phyloP scores from a whole-genome alignment of 352 stramenopile species.

The Globisporangium heterothallicum region DNA sequence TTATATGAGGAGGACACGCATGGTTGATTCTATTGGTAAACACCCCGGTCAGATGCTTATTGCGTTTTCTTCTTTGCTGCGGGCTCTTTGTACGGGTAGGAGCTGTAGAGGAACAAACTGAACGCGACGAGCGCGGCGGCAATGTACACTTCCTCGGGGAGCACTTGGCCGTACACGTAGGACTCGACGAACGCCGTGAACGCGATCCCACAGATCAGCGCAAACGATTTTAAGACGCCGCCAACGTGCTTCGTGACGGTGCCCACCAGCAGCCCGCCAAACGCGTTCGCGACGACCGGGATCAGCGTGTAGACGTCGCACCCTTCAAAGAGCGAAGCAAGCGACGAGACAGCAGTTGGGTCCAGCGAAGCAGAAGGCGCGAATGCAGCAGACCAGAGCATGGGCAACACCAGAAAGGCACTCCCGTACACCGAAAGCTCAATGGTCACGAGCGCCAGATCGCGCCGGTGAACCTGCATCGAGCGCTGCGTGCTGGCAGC shows the following conservation, averaged over 20 bases:
- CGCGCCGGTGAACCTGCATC: slow-evolving; percentile 68
- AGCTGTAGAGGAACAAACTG: slow-evolving; percentile 74
- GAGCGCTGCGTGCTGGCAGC: slow-evolving; percentile 72
- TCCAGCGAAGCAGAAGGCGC: slow-evolving; percentile 12
- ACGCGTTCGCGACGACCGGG: slow-evolving; percentile 71
- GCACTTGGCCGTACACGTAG: slow-evolving; percentile 53
- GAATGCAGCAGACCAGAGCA: slow-evolving; percentile 31
- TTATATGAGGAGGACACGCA: background rate
- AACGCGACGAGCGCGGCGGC: slow-evolving; percentile 55
- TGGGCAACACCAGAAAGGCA: slow-evolving; percentile 55
- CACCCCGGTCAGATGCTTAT: slow-evolving; percentile 1
- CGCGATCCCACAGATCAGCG: slow-evolving; percentile 83
- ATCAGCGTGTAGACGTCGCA: slow-evolving; percentile 76
- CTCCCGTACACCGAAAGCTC: slow-evolving; percentile 76
- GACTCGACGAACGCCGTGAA: slow-evolving; percentile 82
- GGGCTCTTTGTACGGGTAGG: slow-evolving; percentile 44
- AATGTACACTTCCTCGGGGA: slow-evolving; percentile 63
- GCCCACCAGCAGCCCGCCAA: slow-evolving; percentile 81
- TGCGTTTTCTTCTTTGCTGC: slow-evolving; percentile 7
- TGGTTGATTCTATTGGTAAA: too few relatives aligned
- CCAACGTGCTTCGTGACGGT: slow-evolving; percentile 86
- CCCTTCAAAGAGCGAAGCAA: slow-evolving; percentile 48
- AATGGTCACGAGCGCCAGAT: slow-evolving; percentile 73
- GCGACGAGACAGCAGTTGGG: slow-evolving; percentile 6
- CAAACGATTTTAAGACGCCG: slow-evolving; percentile 89